Base-by-base conservation (phyloP, 1,139 yeast species). In the Nadsonia commutata region DNA sequence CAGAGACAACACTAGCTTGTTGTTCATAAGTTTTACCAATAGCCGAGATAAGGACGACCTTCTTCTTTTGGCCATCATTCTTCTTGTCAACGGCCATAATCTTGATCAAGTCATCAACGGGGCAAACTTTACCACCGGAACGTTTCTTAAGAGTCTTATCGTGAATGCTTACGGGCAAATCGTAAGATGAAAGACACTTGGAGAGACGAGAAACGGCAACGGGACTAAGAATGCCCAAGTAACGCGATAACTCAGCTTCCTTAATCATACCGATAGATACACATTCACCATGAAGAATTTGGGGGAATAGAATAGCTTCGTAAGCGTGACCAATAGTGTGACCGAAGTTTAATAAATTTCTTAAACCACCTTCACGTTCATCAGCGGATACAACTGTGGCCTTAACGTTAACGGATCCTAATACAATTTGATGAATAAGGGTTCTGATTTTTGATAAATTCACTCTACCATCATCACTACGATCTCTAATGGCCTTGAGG, bases 301-400 rank as follows among this genome's bases (percentile, higher is more conserved):
- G 86, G 7, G 99, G 98, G 3, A 97, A 86, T 51, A 90, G 71
- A 31, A 93, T 77, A 16, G 98, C 98, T 66, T 90, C 99, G 53
- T 82, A 86, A 20, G 99, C 99, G 62, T 90, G 99, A 39, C 98
- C 99, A 55, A 90, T 88, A 33, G 96, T 78, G 62, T 90, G 99
- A 23, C 99, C 99, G 59, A 90, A 93, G 64, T 90, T 90, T 49
- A 90, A 72, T 53, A 90, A 68, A 62, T 90, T 90, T 66, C 99
- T 75, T 53, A 90, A 72, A 2, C 96, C 94, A 43, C 95, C 85
- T 62, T 93, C 98, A 57, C 94, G 81, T 64, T 93, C 99, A 63
- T 93, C 99, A 16, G 79, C 71, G 3, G 95, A 76, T 16, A 93
- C 99, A 44, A 93, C 98, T 49, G 78, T 80, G 3, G 98, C 96